Evolutionary conservation across 164 flowering plant genomes (phyloP), one percentile per base, ranked within the genome.

Genomic region (Dillenia suffruticosa): DNA sequence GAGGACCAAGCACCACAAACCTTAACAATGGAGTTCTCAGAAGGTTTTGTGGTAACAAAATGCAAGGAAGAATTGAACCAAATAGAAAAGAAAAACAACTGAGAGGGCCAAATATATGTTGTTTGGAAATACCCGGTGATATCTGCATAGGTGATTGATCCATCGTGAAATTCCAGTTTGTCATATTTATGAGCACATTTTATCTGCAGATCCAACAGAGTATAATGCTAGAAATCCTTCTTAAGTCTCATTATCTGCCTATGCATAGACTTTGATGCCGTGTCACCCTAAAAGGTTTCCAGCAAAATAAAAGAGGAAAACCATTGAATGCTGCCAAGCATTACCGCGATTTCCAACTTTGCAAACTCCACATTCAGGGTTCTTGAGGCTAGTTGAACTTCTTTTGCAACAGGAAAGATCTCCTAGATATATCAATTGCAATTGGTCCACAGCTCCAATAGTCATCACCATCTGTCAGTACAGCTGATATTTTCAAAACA

Each of bases 341-440:
- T 76, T 76, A 15, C 53, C 40, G 9, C 32, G 49, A 32, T 26
- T 24, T 46, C 49, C 8, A 59, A 50, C 52, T 69, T 67, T 49
- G 46, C 45, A 57, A 72, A 14, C 50, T 63, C 55, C 1, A 59
- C 57, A 10, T 66, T 56, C 10, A 73, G 57, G 3, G 67, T 59
- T 73, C 85, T 67, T 24, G 77, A 59, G 22, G 80, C 69, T 1
- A 76, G 26, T 73, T 79, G 82, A 58, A 79, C 79, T 68, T 81
- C 70, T 65, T 74, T 78, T 9, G 85, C 81, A 46, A 73, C 74
- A 6, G 22, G 48, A 10, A 76, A 62, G 13, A 78, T 70, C 9
- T 79, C 45, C 13, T 53, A 6, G 79, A 78, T 14, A 81, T 74
- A 24, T 81, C 85, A 16, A 5, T 1, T 0, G 74, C 79, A 68